Evolutionary conservation across 164 flowering plant genomes (phyloP).

Genomic region (Malania oleifera): DNA sequence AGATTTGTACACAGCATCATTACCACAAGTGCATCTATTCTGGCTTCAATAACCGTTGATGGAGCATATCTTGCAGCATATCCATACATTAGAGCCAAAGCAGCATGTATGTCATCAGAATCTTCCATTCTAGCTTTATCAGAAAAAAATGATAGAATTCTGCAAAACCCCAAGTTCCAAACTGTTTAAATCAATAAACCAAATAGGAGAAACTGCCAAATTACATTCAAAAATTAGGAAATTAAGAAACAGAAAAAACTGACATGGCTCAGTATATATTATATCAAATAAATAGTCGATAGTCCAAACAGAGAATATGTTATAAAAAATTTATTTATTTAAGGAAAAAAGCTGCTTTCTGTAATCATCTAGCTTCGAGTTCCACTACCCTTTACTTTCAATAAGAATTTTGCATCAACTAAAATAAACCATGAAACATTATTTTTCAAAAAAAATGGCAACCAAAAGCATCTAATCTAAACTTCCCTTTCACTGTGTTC

Average conservation of each 20-base stretch:
- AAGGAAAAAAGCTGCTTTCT: too few species aligned
- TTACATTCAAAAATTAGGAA: neutral
- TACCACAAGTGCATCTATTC: conserved; percentile 99
- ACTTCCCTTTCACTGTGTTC: too few species aligned
- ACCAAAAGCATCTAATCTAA: too few species aligned
- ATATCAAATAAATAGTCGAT: neutral
- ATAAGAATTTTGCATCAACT: too few species aligned
- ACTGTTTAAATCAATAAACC: conserved; percentile 4
- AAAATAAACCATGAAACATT: too few species aligned
- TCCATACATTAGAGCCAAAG: conserved; percentile 98
- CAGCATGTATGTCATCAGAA: conserved; percentile 96
- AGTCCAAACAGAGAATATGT: neutral
- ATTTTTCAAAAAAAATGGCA: too few species aligned
- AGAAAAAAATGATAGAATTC: conserved; percentile 70
- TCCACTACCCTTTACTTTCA: too few species aligned
- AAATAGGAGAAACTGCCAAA: neutral
- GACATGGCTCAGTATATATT: neutral
- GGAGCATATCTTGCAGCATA: conserved; percentile 99
- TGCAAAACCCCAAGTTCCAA: conserved; percentile 26
- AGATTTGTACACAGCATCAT: neutral
- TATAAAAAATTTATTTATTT: neutral
- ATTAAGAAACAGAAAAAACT: neutral
- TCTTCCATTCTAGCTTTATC: conserved; percentile 49
- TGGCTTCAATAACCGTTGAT: conserved; percentile 90
- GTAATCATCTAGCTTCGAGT: too few species aligned